A percentile compares a stretch with the other conserved stretches of the same genome.
Evolutionary conservation across 805 yeast species (phyloP).

Genomic region (Candida succiphila): DNA sequence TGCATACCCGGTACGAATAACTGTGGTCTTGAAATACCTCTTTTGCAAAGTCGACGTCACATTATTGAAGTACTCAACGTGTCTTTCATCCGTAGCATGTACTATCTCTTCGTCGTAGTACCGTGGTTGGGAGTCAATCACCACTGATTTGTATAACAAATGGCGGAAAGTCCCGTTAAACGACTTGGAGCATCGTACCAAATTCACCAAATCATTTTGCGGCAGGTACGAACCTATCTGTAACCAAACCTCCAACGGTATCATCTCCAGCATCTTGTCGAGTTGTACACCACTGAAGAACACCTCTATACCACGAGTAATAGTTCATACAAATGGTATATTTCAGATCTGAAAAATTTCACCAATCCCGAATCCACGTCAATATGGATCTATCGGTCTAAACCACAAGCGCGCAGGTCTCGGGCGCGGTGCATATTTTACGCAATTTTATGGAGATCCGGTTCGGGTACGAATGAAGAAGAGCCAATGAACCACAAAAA

Average conservation of each 20-base stretch:
- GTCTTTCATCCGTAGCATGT: slow-evolving; percentile 6
- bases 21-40: slow-evolving; percentile 7
- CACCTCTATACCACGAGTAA: too few relatives aligned
- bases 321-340: too few relatives aligned
- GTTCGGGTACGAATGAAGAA: too few relatives aligned
- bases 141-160: slow-evolving; percentile 14
- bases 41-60: not conserved
- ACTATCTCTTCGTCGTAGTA: slow-evolving; percentile 14
- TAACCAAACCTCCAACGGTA: slow-evolving; percentile 15
- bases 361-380: too few relatives aligned
- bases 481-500: too few relatives aligned
- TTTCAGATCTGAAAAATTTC: too few relatives aligned
- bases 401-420: too few relatives aligned
- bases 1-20: slow-evolving; percentile 14
- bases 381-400: too few relatives aligned
- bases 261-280: slow-evolving; percentile 12
- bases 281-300: not conserved
- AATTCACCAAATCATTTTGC: slow-evolving; percentile 17
- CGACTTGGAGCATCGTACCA: slow-evolving; percentile 7
- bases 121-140: slow-evolving; percentile 12
- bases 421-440: too few relatives aligned
- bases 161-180: slow-evolving; percentile 5
- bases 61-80: not conserved
- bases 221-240: slow-evolving; percentile 8
- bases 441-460: too few relatives aligned